Base-by-base conservation (phyloP, 2,329 filamentous ascomycete species). In the Penicillium sp. region DNA sequence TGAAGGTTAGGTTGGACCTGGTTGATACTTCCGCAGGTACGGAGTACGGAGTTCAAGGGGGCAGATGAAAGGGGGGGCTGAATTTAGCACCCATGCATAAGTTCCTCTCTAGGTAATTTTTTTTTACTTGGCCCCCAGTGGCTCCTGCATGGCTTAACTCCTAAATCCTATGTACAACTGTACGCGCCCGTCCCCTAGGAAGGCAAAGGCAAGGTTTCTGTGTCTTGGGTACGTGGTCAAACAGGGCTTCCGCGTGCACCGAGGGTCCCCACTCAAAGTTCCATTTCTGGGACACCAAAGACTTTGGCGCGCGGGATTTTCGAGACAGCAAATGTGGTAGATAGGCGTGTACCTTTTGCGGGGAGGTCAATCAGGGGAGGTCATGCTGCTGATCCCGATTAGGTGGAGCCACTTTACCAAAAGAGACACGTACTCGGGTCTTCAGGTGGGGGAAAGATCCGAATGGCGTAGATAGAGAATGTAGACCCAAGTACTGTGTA, bases 261-360 rank as follows among this genome's bases (percentile, higher is more conserved):
- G 16, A 48, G 21, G 47, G 31, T 50, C 47, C 47, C 47, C 47
- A 50, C 47, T 23, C 21, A 10, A 3, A 21, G 6, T 27, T 31
- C 23, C 45, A 31, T n/a, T 27, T 19, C 25, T 48, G 27, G 45
- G 19, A 29, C 29, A 45, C 50, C 50, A 42, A 16, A 19, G 6
- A 16, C 43, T 33, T 59, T 62, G 62, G 55, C 63, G 61, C 61
- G 61, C 61, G 63, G 58, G 49, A 62, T 57, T 55, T 27, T 50
- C 55, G 55, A 62, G 58, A 65, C 62, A 54, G 39, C n/a, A 50
- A 37, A 37, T 44, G 55, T 62, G 31, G 31, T 55, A 57, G 43
- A 46, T 42, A 26, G 14, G 11, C 26, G 44, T 26, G 27, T 54
- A 33, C 26, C 21, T 47, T 48, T 57, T 60, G 61, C 59, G 61